Conservation (phyloP, 768 basidiomycete species). For the Rhizopogon vulgaris region DNA sequence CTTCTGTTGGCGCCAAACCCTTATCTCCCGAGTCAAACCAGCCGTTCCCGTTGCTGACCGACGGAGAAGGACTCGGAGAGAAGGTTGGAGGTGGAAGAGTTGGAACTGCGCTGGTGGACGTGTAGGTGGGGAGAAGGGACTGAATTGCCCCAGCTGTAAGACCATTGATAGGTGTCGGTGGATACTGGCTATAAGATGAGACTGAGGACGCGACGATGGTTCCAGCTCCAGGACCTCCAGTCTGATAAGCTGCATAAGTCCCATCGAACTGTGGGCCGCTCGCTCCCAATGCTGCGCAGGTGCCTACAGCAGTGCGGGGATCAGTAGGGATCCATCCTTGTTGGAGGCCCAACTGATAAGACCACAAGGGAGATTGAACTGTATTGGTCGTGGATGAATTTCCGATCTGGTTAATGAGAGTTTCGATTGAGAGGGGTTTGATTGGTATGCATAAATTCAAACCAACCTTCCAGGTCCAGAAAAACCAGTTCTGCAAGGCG, state of each 20-base stretch:
- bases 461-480: conserved; percentile 75
- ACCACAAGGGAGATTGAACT: conserved; percentile 58
- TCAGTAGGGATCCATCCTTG: conserved; percentile 77
- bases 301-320: conserved; percentile 60
- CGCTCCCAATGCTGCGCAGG: conserved; percentile 52
- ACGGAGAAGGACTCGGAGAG: conserved; percentile 32
- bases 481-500: conserved; percentile 62
- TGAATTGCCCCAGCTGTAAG: conserved; percentile 30
- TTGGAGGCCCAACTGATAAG: conserved; percentile 61
- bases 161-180: conserved; percentile 45
- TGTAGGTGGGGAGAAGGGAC: conserved; percentile 53
- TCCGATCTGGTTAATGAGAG: conserved; percentile 38
- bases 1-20: conserved; percentile 45
- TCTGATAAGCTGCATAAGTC: conserved; percentile 57
- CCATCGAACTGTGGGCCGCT: conserved; percentile 41
- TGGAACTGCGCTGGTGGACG: conserved; percentile 49
- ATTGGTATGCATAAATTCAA: neutral
- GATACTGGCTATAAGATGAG: conserved; percentile 43
- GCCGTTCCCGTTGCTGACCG: conserved; percentile 43
- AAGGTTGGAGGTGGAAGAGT: conserved; percentile 54
- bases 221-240: conserved; percentile 54
- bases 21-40: conserved; percentile 55
- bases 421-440: neutral
- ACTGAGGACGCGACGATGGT: conserved; percentile 38
- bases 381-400: conserved; percentile 42